These are phyloP conservation scores for Elaeagnus macrophylla DNA, from an alignment of 306 rosid species.

Conservation along the genomic window DNA sequence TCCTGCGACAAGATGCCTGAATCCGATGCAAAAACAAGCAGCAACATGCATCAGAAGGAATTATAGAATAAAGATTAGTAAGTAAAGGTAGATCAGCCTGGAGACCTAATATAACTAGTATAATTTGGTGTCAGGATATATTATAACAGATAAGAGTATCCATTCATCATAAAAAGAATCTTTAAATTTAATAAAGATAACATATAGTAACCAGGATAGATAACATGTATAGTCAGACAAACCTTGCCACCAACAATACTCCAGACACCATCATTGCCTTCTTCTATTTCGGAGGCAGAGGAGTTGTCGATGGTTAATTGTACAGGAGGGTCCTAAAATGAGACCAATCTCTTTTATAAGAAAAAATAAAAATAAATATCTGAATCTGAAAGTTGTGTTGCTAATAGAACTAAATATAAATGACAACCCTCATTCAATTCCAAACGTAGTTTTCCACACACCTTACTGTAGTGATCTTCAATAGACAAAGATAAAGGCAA, in stretches of 20 bases:
- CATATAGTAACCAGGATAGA: conserved; percentile 7
- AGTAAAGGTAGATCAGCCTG: conserved; percentile 1
- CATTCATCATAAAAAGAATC: background rate
- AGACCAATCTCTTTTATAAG: conserved; percentile 19
- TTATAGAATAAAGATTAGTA: background rate
- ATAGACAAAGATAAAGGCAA: conserved; percentile 34
- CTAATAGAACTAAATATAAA: conserved; percentile 7
- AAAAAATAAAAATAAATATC: conserved; percentile 10
- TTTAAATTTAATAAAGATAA: too few species aligned
- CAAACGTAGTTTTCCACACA: conserved; percentile 20
- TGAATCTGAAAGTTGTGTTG: background rate
- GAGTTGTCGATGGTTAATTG: conserved; percentile 73
- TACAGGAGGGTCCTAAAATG: conserved; percentile 64
- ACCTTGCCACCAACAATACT: conserved; percentile 96
- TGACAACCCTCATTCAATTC: conserved; percentile 5
- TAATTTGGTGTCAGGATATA: background rate
- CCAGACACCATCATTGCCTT: conserved; percentile 72
- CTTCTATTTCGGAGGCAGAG: conserved; percentile 71
- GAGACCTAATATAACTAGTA: background rate
- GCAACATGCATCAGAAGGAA: conserved; percentile 19
- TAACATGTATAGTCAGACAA: conserved; percentile 21
- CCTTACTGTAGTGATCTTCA: conserved; percentile 51
- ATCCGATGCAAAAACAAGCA: conserved; percentile 28
- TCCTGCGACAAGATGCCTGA: conserved; percentile 94
- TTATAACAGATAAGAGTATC: background rate